These are phyloP conservation scores for Cadophora malorum DNA, from an alignment of 2,329 filamentous ascomycete species.

Conservation along the genomic window DNA sequence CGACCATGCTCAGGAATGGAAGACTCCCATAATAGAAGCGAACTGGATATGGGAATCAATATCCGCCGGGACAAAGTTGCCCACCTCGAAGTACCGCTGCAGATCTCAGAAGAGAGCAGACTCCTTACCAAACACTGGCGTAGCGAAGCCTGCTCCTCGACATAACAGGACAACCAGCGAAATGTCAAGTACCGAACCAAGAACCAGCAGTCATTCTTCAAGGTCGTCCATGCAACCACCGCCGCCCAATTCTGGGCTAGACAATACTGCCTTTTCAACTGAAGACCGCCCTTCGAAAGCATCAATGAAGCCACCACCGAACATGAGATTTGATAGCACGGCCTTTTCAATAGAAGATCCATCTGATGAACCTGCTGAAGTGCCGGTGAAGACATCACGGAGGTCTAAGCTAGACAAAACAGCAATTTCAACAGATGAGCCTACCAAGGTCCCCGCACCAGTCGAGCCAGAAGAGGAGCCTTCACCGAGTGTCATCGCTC, in stretches of 20 bases:
- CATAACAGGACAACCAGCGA: conserved; percentile 27
- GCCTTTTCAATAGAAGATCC: conserved; percentile 1
- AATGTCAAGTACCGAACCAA: conserved; percentile 7
- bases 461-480: background rate
- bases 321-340: conserved; percentile 4
- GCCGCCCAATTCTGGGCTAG: conserved; percentile 18
- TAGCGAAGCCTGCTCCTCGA: conserved; percentile 11
- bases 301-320: conserved; percentile 21
- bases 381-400: background rate
- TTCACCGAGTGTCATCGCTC: background rate
- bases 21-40: conserved; percentile 79
- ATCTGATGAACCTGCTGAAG: background rate
- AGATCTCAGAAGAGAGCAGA: conserved; percentile 41
- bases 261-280: conserved; percentile 13
- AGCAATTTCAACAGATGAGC: conserved; percentile 33
- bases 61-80: conserved; percentile 57
- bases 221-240: conserved; percentile 25
- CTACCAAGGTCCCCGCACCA: background rate
- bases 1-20: conserved; percentile 74
- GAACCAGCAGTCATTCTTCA: conserved; percentile 25
- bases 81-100: conserved; percentile 54
- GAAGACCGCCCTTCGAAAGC: conserved; percentile 26
- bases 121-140: conserved; percentile 32
- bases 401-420: conserved; percentile 30
- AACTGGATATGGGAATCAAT: conserved; percentile 90